Evolutionary conservation across 2,329 filamentous ascomycete species (phyloP), one percentile per base, ranked within the genome.

Genomic region (Curvularia verruculosa): DNA sequence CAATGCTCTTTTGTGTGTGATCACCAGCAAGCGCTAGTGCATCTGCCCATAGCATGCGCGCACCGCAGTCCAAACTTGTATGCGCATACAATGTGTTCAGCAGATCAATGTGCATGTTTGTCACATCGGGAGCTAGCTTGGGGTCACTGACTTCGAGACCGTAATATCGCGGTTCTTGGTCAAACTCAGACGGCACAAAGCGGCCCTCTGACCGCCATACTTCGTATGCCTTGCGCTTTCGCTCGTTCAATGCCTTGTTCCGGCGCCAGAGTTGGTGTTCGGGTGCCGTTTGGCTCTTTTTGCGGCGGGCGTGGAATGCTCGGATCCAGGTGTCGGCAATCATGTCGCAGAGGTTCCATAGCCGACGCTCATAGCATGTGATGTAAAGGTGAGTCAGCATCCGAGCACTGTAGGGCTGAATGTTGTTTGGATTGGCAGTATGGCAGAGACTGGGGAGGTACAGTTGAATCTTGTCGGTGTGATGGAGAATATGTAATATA

Each of bases 241-340:
- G 51, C 5, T 13, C 24, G 8, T 59, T 45, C 3, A 67, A 40
- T 3, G 46, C 39, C 6, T 36, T 40, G 52, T 73, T 72, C 3
- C 18, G 29, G 3, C 61, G 59, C 70, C 70, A 73, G 3, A 39
- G 26, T 1, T 51, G 40, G 15, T 44, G 9, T 5, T 19, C 13
- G 1, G 9, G 28, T 4, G 56, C 40, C 2, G 8, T 43, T 15
- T 60, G 29, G 2, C 18, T 45, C 6, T 53, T 40, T 1, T 41
- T 41, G 44, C 68, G 63, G 5, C 53, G 44, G 5, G 24, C 44
- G 26, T 72, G 72, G 54, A 73, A 69, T 0, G 67, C 70, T 15
- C 69, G 71, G 53, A 75, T 75, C 71, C 71, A 75, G 5, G 67
- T 72, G 41, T 75, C 72, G 34, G 61, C 60, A 26, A 75, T 50